Evolutionary conservation across 2,329 filamentous ascomycete genomes (phyloP), one percentile per base, ranked within the genome.

Genomic region (Claviceps arundinis): DNA sequence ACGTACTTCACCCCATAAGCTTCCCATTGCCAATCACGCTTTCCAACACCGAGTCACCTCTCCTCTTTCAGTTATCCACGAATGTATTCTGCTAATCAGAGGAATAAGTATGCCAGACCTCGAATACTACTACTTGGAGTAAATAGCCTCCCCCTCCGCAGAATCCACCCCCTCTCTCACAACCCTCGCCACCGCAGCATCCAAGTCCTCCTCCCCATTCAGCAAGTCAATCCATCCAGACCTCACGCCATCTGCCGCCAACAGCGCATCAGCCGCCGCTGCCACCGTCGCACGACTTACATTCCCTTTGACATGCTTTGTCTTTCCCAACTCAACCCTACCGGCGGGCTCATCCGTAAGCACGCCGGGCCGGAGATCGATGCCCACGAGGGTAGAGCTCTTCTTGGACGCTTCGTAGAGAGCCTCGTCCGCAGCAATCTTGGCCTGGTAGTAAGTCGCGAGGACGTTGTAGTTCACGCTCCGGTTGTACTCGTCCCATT

Each of bases 231-330:
- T 56, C 76, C 78, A 82, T 13, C 62, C 63, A 50, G 67, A 78
- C 65, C 68, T 71, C 24, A 73, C 62, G 5, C 68, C 68, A 1
- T 71, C 70, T 0, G 64, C 64, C 1, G 74, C 77, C 48, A 86
- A 68, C 55, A 83, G 67, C 56, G 73, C 68, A 9, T 76, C 77
- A 1, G 78, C 74, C 2, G 81, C 71, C 52, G 71, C 65, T 6
- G 83, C 84, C 9, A 86, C 82, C 58, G 77, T 74, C 51, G 74
- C 78, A 6, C 83, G 72, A 53, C 75, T 76, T 47, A 77, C 73
- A 1, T 60, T 63, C 13, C 72, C 73, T 38, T 56, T 59, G 8
- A 66, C 56, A 2, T 56, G 56, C n/a, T 61, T 60, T 2, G 69
- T 72, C 64, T 70, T 73, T 37, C 76, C 76, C 4, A 79, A 62